These are phyloP conservation scores for Penicillium coprophilum DNA, from an alignment of 495 filamentous ascomycete genomes.

Conservation along the genomic window DNA sequence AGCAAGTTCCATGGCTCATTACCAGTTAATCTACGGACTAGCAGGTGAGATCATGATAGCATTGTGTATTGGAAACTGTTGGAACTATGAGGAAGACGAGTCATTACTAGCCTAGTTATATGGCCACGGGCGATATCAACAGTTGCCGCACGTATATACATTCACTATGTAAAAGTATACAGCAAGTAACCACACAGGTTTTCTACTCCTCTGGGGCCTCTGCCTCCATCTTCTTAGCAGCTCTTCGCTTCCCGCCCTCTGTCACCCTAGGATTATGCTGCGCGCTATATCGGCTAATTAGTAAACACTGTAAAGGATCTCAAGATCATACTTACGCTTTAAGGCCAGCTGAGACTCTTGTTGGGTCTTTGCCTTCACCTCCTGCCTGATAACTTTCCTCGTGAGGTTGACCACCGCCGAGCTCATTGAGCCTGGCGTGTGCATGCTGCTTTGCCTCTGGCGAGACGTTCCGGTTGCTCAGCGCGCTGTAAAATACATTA, in stretches of 20 bases:
- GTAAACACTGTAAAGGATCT: neutral
- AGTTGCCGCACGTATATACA: neutral
- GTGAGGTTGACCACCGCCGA: neutral
- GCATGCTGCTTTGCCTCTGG: neutral
- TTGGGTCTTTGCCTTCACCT: neutral
- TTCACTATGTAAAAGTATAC: neutral
- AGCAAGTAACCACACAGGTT: neutral
- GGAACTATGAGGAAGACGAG: too few species aligned
- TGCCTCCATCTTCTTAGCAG: neutral
- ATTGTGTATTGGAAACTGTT: too few species aligned
- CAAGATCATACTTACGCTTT: neutral
- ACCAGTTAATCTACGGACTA: too few species aligned
- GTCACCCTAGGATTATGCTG: constrained; percentile 1
- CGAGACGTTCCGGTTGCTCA: neutral
- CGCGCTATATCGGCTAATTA: neutral
- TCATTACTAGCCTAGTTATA: too few species aligned
- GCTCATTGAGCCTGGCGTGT: neutral
- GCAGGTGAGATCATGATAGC: too few species aligned
- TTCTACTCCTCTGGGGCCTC: neutral
- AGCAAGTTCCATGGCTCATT: too few species aligned
- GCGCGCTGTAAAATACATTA: neutral
- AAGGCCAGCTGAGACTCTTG: neutral
- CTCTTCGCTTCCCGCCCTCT: neutral
- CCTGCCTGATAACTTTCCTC: neutral
- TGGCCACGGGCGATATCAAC: too few species aligned